phyloP scores from a whole-genome alignment of 2,329 filamentous ascomycete genomes.

The Diatrype stigma region DNA sequence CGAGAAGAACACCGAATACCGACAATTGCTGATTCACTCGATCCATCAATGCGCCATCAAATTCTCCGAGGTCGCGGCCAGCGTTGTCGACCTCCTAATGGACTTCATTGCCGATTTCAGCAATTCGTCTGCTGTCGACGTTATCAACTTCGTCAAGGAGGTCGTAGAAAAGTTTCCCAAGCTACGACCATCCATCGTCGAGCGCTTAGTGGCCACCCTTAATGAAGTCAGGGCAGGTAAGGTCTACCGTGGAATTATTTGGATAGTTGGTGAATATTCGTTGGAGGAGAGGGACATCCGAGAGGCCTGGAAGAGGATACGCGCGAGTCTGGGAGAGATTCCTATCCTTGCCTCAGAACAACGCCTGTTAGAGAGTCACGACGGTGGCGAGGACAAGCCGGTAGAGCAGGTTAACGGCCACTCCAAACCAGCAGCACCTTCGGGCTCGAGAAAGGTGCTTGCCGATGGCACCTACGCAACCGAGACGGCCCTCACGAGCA shows the following conservation, averaged over 20 bases:
- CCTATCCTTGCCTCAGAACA: conserved; percentile 95
- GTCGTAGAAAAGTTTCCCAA: conserved; percentile 97
- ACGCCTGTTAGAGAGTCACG: conserved; percentile 79
- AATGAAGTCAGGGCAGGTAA: conserved; percentile 94
- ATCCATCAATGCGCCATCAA: conserved; percentile 99
- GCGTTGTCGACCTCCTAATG: conserved; percentile 95
- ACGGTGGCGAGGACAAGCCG: conserved; percentile 59
- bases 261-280: conserved; percentile 98
- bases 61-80: conserved; percentile 96
- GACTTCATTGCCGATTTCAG: conserved; percentile 99
- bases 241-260: conserved; percentile 92
- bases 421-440: conserved; percentile 69
- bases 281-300: conserved; percentile 90
- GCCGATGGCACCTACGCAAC: conserved; percentile 97
- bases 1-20: conserved; percentile 95
- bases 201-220: conserved; percentile 82
- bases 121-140: conserved; percentile 92
- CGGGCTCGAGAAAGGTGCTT: conserved; percentile 84
- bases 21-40: conserved; percentile 89
- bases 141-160: conserved; percentile 98
- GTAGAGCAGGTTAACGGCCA: conserved; percentile 73
- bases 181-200: conserved; percentile 80
- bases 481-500: conserved; percentile 90
- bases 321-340: conserved; percentile 90
- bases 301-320: conserved; percentile 94